Conservation (phyloP, 202 grass and related monocot genomes). For the Setaria italica region DNA sequence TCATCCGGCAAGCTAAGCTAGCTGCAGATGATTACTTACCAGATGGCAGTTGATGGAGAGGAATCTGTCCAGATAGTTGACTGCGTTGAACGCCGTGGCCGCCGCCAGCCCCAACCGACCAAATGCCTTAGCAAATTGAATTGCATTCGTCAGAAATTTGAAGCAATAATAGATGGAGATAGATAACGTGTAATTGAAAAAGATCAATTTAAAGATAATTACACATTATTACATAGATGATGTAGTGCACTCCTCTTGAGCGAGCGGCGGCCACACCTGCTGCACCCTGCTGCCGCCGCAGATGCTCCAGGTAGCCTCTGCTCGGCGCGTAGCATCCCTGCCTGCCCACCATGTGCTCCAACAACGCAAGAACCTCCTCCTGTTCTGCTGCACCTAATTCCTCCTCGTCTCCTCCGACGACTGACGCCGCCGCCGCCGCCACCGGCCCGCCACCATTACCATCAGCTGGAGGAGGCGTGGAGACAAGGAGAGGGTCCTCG, state of each 20-base stretch:
- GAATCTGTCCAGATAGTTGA: conserved; percentile 87
- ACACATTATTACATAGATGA: conserved; percentile 54
- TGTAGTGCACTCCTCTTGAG: conserved; percentile 57
- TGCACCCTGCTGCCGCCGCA: not conserved
- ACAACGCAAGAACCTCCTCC: not conserved
- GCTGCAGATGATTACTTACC: conserved; percentile 31
- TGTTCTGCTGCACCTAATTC: too few relatives aligned
- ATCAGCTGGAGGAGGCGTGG: not conserved
- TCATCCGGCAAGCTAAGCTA: too few relatives aligned
- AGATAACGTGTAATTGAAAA: too few relatives aligned
- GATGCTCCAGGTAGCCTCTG: conserved; percentile 45
- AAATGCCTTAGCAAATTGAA: conserved; percentile 46
- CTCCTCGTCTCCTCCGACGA: too few relatives aligned
- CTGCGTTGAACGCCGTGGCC: conserved; percentile 64
- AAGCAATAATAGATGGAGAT: too few relatives aligned
- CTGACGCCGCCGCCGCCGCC: too few relatives aligned
- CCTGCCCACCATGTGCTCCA: conserved; percentile 47
- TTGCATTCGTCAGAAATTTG: too few relatives aligned
- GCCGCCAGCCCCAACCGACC: conserved; percentile 48
- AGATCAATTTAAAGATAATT: too few relatives aligned
- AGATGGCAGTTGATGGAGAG: conserved; percentile 67
- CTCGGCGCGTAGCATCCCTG: conserved; percentile 51
- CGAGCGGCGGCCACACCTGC: conserved; percentile 47
- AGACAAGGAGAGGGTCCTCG: conserved; percentile 69
- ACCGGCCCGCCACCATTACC: too few relatives aligned